These are phyloP conservation scores for Rutstroemia sydowiana DNA, from an alignment of 2,329 filamentous ascomycete genomes.

Conservation along the genomic window DNA sequence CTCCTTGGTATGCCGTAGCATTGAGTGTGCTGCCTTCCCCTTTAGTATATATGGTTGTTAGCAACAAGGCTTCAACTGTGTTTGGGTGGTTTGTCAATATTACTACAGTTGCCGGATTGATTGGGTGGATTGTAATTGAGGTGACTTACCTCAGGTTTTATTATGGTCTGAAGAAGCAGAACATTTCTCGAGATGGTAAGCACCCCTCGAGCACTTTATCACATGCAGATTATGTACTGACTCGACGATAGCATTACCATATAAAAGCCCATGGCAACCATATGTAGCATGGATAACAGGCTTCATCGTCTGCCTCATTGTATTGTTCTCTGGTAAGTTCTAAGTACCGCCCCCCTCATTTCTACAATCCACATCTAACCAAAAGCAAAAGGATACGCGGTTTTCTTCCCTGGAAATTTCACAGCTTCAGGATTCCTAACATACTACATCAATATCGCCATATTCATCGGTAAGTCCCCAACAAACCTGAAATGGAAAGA, in stretches of 20 bases:
- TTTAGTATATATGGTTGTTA: conserved; percentile 62
- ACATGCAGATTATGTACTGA: background rate
- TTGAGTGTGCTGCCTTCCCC: conserved; percentile 53
- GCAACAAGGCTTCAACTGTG: conserved; percentile 48
- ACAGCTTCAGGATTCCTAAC: conserved; percentile 50
- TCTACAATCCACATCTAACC: background rate
- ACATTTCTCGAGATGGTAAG: conserved; percentile 37
- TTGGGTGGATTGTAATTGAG: conserved; percentile 56
- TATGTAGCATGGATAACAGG: conserved; percentile 51
- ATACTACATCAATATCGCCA: conserved; percentile 56
- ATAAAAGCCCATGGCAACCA: conserved; percentile 46
- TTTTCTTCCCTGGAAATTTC: conserved; percentile 37
- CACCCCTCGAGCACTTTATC: background rate
- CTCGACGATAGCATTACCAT: conserved; percentile 39
- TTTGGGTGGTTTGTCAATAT: conserved; percentile 62
- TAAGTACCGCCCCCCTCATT: background rate
- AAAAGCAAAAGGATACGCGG: background rate
- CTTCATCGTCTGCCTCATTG: conserved; percentile 46
- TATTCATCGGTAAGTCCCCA: conserved; percentile 35
- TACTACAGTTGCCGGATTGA: conserved; percentile 54
- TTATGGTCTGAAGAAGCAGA: conserved; percentile 48
- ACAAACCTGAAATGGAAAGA: background rate
- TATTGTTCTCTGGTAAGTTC: conserved; percentile 40
- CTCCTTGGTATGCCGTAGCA: conserved; percentile 47
- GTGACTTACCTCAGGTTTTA: conserved; percentile 52